These are phyloP conservation scores for Emergomyces orientalis DNA, from an alignment of 2,329 filamentous ascomycete species.

Conservation along the genomic window DNA sequence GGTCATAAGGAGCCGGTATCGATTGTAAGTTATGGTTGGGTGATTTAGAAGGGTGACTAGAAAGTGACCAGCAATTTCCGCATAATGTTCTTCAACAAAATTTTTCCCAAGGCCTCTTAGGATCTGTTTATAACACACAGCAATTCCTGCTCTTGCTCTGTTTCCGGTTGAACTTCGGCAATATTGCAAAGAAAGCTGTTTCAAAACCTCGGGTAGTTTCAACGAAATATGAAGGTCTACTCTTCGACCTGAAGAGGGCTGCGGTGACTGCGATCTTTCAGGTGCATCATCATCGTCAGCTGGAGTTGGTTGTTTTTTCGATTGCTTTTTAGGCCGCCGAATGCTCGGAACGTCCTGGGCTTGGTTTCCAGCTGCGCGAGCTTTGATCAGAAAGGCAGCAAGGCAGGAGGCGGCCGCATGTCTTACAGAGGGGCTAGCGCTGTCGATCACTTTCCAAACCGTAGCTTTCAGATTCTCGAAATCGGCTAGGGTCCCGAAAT, in stretches of 20 bases:
- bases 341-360: conserved; percentile 47
- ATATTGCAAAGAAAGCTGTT: conserved; percentile 71
- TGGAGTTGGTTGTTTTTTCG: conserved; percentile 55
- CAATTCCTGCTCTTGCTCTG: conserved; percentile 69
- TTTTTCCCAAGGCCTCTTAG: conserved; percentile 70
- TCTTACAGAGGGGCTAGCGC: conserved; percentile 61
- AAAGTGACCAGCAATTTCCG: conserved; percentile 69
- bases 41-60: conserved; percentile 72
- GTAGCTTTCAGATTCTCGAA: conserved; percentile 79
- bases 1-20: conserved; percentile 77
- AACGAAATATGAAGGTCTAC: conserved; percentile 61
- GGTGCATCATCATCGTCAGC: conserved; percentile 66
- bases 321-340: conserved; percentile 64
- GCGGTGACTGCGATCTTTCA: conserved; percentile 57
- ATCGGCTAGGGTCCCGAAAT: conserved; percentile 80
- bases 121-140: conserved; percentile 76
- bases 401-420: conserved; percentile 81
- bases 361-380: conserved; percentile 56
- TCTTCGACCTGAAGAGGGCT: conserved; percentile 44
- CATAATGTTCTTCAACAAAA: conserved; percentile 73
- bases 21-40: conserved; percentile 66
- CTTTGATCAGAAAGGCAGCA: conserved; percentile 72
- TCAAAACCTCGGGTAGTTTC: conserved; percentile 67
- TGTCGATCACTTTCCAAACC: conserved; percentile 81
- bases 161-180: conserved; percentile 69